Conservation (phyloP, 2,329 filamentous ascomycete species). For the Neonectria hederae region DNA sequence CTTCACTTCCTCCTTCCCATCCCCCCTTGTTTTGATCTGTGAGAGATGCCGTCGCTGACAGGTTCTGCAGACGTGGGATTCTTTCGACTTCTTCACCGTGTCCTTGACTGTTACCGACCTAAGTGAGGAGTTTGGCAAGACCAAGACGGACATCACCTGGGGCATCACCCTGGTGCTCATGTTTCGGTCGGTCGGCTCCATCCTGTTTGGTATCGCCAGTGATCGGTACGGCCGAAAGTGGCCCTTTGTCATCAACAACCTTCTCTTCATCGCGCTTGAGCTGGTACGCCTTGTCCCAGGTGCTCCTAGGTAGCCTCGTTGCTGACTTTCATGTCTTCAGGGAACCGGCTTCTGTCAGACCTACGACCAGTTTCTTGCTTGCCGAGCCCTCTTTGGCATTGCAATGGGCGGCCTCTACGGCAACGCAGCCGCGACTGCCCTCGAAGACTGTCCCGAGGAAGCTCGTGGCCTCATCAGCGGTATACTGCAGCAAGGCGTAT, state of each 20-base stretch:
- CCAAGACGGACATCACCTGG: conserved; percentile 69
- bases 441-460: conserved; percentile 76
- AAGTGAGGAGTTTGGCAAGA: conserved; percentile 60
- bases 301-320: not conserved
- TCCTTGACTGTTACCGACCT: conserved; percentile 66
- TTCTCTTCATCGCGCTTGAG: conserved; percentile 77
- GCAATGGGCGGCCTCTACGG: conserved; percentile 86
- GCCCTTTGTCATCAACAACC: conserved; percentile 80
- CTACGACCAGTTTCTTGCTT: conserved; percentile 77
- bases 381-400: conserved; percentile 78
- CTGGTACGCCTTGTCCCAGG: conserved; percentile 59
- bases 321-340: conserved; percentile 43
- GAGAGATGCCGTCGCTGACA: not conserved
- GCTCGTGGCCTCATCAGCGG: conserved; percentile 79
- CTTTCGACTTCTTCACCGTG: conserved; percentile 74
- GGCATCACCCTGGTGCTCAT: conserved; percentile 71
- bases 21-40: no score
- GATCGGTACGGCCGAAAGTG: conserved; percentile 71
- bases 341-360: conserved; percentile 75
- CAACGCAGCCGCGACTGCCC: conserved; percentile 79
- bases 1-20: no score
- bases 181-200: conserved; percentile 65
- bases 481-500: conserved; percentile 75
- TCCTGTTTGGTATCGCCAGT: conserved; percentile 63
- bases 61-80: conserved; percentile 63